A percentile compares a stretch with the other conserved stretches of the same genome.
phyloP scores from a whole-genome alignment of 2,329 filamentous ascomycete species.

The Lecanicillium sp. region DNA sequence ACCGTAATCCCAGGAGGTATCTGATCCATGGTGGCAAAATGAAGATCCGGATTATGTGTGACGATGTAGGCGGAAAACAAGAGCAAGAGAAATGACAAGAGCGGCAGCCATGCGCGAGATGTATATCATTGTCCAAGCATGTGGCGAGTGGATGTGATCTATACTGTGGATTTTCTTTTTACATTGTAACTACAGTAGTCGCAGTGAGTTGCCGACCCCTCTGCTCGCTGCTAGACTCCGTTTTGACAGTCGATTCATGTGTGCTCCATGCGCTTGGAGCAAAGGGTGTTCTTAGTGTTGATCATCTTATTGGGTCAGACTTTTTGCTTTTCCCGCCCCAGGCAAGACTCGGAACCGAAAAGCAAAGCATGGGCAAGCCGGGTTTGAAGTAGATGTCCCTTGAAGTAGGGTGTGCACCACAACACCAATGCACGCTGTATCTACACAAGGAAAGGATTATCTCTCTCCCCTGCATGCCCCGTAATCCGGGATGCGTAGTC shows the following conservation, averaged over 20 bases:
- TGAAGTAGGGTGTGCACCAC: too few relatives aligned
- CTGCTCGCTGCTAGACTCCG: too few relatives aligned
- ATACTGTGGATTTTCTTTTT: neutral
- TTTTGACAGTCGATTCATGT: too few relatives aligned
- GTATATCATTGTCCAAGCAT: neutral
- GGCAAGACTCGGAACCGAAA: neutral
- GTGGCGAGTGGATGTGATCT: neutral
- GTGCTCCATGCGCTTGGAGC: too few relatives aligned
- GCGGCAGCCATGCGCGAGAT: neutral
- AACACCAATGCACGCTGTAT: too few relatives aligned
- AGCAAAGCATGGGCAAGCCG: neutral
- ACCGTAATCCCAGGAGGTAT: constrained; percentile 14
- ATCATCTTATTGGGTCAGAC: constrained; percentile 5
- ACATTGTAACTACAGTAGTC: neutral
- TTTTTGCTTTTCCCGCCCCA: constrained; percentile 5
- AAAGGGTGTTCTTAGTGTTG: neutral
- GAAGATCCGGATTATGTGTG: neutral
- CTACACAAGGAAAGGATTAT: too few relatives aligned
- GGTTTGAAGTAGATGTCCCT: neutral
- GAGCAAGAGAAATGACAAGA: neutral
- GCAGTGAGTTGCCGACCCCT: too few relatives aligned
- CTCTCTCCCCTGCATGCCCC: too few relatives aligned
- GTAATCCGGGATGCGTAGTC: too few relatives aligned
- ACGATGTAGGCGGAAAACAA: neutral
- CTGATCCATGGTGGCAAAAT: constrained; percentile 3